Percentiles rank a stretch among this genome's conserved stretches.
These are phyloP conservation scores for Didymellaceae sp. DNA, from an alignment of 2,329 filamentous ascomycete genomes.

Conservation along the genomic window DNA sequence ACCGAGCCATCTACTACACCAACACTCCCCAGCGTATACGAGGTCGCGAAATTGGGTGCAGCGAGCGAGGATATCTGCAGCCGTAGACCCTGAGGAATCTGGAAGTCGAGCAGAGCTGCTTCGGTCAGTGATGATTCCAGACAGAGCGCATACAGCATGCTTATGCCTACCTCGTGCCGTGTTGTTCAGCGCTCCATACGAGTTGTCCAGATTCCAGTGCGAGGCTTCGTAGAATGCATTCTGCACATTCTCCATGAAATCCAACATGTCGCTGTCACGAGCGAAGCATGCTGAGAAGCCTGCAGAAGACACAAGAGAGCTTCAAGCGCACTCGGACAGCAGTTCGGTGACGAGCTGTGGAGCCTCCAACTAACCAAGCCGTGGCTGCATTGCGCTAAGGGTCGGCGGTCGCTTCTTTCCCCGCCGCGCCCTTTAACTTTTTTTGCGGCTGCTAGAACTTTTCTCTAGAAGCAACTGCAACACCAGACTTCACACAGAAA, in stretches of 20 bases:
- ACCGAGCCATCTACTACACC: slow-evolving; percentile 96
- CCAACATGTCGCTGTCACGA: slow-evolving; percentile 70
- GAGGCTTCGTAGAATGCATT: slow-evolving; percentile 86
- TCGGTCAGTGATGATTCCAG: slow-evolving; percentile 17
- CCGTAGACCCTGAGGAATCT: slow-evolving; percentile 81
- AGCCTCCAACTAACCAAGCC: slow-evolving; percentile 27
- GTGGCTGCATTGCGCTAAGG: slow-evolving; percentile 29
- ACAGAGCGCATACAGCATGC: slow-evolving; percentile 10
- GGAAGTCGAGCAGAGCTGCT: slow-evolving; percentile 83
- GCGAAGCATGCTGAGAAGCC: slow-evolving; percentile 29
- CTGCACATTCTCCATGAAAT: slow-evolving; percentile 98
- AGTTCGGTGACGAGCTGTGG: slow-evolving; percentile 15
- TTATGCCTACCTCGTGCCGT: slow-evolving; percentile 78
- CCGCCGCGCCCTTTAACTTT: slow-evolving; percentile 30
- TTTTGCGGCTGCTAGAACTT: slow-evolving; percentile 39
- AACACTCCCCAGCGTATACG: slow-evolving; percentile 87
- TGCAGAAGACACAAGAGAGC: slow-evolving; percentile 1
- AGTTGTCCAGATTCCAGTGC: slow-evolving; percentile 90
- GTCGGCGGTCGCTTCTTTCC: slow-evolving; percentile 42
- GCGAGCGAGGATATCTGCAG: slow-evolving; percentile 90
- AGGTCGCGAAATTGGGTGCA: slow-evolving; percentile 90
- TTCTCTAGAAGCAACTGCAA: no score
- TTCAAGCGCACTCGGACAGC: slow-evolving; percentile 10
- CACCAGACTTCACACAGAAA: slow-evolving; percentile 22
- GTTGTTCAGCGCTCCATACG: slow-evolving; percentile 83